phyloP scores from a whole-genome alignment of 495 filamentous ascomycete species.

The Aspergillus olivimuriae region DNA sequence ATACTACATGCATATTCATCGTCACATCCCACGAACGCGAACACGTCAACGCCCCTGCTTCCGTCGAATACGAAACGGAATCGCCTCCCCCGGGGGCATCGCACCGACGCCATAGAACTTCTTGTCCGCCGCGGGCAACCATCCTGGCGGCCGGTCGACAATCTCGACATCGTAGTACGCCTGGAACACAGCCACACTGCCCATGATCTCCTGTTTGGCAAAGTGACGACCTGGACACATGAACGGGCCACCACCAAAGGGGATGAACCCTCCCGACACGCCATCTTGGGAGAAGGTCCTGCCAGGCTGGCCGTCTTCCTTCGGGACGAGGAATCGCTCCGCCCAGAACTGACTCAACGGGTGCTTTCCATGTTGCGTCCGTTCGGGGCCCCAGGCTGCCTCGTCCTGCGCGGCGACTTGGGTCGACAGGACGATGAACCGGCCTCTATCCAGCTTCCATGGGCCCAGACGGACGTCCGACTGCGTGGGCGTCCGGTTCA shows the following conservation, averaged over 20 bases:
- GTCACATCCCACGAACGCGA: too few relatives aligned
- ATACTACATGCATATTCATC: too few relatives aligned
- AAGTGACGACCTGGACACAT: conserved; percentile 4
- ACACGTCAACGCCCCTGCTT: neutral
- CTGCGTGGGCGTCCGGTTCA: neutral
- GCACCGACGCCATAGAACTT: neutral
- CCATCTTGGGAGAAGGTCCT: neutral
- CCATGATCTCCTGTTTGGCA: conserved; percentile 4
- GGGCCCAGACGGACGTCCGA: neutral
- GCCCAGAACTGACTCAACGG: neutral
- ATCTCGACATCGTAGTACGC: conserved; percentile 1
- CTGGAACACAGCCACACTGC: neutral
- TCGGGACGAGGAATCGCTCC: neutral
- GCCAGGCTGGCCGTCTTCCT: neutral
- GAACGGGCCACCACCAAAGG: neutral
- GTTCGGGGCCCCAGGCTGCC: neutral
- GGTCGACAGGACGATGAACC: neutral
- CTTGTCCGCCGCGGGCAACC: neutral
- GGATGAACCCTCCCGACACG: neutral
- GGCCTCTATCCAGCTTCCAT: neutral
- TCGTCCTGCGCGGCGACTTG: neutral
- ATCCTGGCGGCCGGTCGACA: neutral
- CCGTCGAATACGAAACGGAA: conserved; percentile 1
- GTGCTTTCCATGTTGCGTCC: neutral
- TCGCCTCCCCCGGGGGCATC: neutral